These are phyloP conservation scores for Vicia villosa DNA, from an alignment of 306 rosid species.

Conservation along the genomic window DNA sequence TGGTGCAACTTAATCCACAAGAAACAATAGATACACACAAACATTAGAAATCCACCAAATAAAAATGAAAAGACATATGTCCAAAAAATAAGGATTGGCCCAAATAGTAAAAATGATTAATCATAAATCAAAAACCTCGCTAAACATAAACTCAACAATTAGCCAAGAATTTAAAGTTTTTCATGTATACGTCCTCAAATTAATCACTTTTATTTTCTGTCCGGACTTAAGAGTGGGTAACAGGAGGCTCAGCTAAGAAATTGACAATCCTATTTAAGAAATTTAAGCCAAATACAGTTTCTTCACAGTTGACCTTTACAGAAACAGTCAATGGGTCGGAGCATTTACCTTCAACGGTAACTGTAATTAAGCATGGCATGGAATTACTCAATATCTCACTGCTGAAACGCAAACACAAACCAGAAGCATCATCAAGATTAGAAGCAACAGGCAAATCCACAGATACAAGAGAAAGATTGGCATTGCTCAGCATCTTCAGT, in stretches of 20 bases:
- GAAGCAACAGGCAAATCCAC: conserved; percentile 82
- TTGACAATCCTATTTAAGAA: conserved; percentile 84
- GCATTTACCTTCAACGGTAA: conserved; percentile 84
- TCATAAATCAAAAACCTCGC: neutral
- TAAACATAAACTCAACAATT: conserved; percentile 4
- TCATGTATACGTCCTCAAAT: conserved; percentile 29
- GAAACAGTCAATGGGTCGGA: conserved; percentile 67
- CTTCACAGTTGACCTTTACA: conserved; percentile 88
- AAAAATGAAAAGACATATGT: neutral
- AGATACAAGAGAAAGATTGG: conserved; percentile 74
- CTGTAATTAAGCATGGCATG: conserved; percentile 71
- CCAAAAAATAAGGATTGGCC: neutral
- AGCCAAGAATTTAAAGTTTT: conserved; percentile 10
- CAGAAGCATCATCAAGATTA: conserved; percentile 84
- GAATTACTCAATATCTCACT: conserved; percentile 80
- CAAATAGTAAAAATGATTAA: neutral
- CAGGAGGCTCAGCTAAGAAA: conserved; percentile 64
- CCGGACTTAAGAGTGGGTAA: conserved; percentile 40
- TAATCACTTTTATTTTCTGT: conserved; percentile 24
- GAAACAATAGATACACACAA: neutral
- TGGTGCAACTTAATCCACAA: neutral
- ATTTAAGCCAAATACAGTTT: conserved; percentile 93
- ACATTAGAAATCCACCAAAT: neutral
- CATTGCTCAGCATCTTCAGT: conserved; percentile 78
- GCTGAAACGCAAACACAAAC: conserved; percentile 85